Conservation (phyloP, 2,329 filamentous ascomycete species). For the Sordariomycetes sp. region DNA sequence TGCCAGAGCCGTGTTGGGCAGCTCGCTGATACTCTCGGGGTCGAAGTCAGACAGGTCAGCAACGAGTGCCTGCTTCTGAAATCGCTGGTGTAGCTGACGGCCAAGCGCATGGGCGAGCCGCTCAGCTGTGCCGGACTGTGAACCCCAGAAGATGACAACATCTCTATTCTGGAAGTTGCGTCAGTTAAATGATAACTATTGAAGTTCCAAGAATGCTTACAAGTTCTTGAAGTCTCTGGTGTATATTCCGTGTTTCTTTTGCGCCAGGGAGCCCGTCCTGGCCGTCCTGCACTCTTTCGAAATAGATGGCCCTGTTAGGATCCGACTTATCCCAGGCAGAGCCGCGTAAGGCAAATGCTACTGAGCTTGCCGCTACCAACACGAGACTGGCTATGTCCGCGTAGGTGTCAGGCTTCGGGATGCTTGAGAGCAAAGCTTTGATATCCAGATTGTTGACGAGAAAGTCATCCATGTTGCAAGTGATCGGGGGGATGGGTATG, state of each 20-base stretch:
- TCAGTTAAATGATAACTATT: neutral
- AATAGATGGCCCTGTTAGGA: constrained; percentile 36
- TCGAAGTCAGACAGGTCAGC: constrained; percentile 4
- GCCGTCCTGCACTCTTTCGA: constrained; percentile 32
- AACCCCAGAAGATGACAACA: constrained; percentile 52
- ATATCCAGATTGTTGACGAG: too few relatives aligned
- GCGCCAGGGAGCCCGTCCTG: constrained; percentile 28
- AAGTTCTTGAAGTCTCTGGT: constrained; percentile 47
- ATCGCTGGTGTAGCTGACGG: constrained; percentile 73
- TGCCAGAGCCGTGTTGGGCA: neutral
- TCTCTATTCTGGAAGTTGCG: constrained; percentile 2
- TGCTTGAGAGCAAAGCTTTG: too few relatives aligned
- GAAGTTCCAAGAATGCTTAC: constrained; percentile 9
- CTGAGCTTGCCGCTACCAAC: constrained; percentile 4
- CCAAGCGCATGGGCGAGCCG: constrained; percentile 81
- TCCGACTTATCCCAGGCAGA: constrained; percentile 38
- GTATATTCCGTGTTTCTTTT: constrained; percentile 62
- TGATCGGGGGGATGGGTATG: too few relatives aligned
- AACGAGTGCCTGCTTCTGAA: constrained; percentile 14
- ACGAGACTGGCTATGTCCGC: too few relatives aligned
- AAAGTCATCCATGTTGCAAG: too few relatives aligned
- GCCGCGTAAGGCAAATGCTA: constrained; percentile 29
- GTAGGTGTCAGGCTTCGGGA: too few relatives aligned
- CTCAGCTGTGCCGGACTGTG: constrained; percentile 87
- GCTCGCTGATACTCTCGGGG: neutral